A percentile compares a stretch with the other conserved stretches of the same genome.
These are phyloP conservation scores for Elasticomyces elasticus DNA, from an alignment of 495 filamentous ascomycete species.

Conservation along the genomic window DNA sequence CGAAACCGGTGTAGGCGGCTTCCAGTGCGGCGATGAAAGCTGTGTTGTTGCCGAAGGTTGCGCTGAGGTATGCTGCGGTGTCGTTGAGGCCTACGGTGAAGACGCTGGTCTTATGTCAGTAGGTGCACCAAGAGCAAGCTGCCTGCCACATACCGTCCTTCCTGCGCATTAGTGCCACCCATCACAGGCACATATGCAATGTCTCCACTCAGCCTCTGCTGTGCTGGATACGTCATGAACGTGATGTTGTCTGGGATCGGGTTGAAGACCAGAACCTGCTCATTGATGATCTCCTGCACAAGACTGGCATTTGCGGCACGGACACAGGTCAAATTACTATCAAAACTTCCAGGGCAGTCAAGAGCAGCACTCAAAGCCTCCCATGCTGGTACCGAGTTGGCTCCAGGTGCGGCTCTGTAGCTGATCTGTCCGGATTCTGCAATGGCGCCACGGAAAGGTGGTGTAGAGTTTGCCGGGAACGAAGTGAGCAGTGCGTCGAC, in stretches of 20 bases:
- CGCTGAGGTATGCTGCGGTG: slow-evolving; percentile 12
- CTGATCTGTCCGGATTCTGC: slow-evolving; percentile 14
- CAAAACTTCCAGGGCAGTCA: slow-evolving; percentile 15
- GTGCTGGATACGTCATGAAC: slow-evolving; percentile 16
- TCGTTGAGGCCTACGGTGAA: slow-evolving; percentile 17
- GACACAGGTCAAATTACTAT: slow-evolving; percentile 17
- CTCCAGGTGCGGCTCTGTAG: slow-evolving; percentile 5
- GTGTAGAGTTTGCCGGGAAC: slow-evolving; percentile 9
- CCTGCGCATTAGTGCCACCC: slow-evolving; percentile 23
- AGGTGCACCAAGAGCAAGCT: no score
- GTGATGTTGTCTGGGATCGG: slow-evolving; percentile 25
- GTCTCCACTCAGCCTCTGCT: slow-evolving; percentile 10
- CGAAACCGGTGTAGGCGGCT: slow-evolving; percentile 13
- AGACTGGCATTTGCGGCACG: slow-evolving; percentile 14
- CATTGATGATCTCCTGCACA: slow-evolving; percentile 23
- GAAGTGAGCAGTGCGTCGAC: slow-evolving; percentile 22
- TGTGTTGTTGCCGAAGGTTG: slow-evolving; percentile 3
- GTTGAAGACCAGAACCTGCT: slow-evolving; percentile 15
- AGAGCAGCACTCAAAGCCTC: slow-evolving; percentile 14
- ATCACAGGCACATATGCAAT: slow-evolving; percentile 25
- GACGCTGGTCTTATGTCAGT: neutral
- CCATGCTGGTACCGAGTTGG: slow-evolving; percentile 11
- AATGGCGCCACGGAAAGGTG: slow-evolving; percentile 26
- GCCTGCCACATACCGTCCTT: slow-evolving; percentile 21
- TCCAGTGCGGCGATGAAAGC: slow-evolving; percentile 5